Percentiles rank a stretch among this genome's conserved stretches.
These are phyloP conservation scores for Tolypocladium sp. DNA, from an alignment of 2,329 filamentous ascomycete genomes.

Conservation along the genomic window DNA sequence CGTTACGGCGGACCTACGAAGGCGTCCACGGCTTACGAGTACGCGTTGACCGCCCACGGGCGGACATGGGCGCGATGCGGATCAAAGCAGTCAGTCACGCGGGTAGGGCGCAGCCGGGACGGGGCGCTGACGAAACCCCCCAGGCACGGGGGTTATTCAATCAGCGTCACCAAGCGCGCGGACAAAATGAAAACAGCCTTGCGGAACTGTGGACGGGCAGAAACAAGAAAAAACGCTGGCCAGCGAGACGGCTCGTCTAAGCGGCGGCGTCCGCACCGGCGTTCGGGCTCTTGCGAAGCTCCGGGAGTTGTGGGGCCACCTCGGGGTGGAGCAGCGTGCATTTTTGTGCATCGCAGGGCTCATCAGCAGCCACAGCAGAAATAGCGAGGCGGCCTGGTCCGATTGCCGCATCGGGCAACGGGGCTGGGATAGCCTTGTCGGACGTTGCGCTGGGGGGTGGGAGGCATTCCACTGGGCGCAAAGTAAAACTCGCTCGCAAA, in stretches of 20 bases:
- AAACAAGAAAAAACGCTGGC: neutral
- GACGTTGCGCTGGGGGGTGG: neutral
- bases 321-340: neutral
- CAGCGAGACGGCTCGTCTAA: neutral
- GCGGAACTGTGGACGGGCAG: neutral
- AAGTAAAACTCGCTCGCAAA: neutral
- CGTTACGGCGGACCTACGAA: too few relatives aligned
- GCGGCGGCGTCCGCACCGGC: constrained; percentile 7
- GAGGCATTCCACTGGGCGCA: neutral
- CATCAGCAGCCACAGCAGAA: neutral
- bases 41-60: neutral
- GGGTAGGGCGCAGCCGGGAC: neutral
- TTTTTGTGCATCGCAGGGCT: neutral
- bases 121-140: neutral
- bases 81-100: neutral
- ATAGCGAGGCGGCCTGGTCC: neutral
- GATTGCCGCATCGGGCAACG: constrained; percentile 1
- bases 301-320: constrained; percentile 9
- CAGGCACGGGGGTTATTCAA: neutral
- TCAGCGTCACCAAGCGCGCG: neutral
- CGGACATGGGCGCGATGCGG: neutral
- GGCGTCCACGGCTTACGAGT: neutral
- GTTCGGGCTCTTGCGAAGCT: constrained; percentile 17
- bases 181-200: neutral
- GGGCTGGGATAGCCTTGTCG: neutral